Conservation (phyloP, 1,284 basidiomycete species). For the Tetrapyrgos nigripes region DNA sequence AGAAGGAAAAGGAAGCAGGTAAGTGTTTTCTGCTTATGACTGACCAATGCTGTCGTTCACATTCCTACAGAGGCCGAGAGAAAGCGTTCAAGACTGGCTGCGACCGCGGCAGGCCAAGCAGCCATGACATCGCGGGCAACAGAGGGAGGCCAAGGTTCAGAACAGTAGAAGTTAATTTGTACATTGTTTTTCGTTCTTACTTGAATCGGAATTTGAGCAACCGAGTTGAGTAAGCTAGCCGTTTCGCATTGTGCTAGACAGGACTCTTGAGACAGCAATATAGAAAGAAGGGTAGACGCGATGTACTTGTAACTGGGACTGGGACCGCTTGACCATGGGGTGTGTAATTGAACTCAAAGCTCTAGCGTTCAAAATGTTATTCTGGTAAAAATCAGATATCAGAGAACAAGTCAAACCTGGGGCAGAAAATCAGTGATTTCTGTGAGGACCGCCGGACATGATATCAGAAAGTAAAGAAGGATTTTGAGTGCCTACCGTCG, state of each 20-base stretch:
- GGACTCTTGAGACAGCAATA: slow-evolving; percentile 13
- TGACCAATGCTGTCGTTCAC: slow-evolving; percentile 8
- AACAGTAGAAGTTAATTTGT: slow-evolving; percentile 31
- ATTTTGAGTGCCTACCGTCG: too few relatives aligned
- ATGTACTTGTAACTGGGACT: slow-evolving; percentile 54
- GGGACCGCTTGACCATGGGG: slow-evolving; percentile 38
- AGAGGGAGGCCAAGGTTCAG: slow-evolving; percentile 45
- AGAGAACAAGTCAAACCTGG: background rate
- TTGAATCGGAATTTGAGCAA: background rate
- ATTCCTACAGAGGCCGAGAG: slow-evolving; percentile 76
- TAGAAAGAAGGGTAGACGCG: background rate
- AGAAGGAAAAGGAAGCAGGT: slow-evolving; percentile 96
- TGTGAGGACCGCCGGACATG: background rate
- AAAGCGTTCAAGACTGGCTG: slow-evolving; percentile 79
- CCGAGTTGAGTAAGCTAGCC: too few relatives aligned
- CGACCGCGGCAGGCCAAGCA: slow-evolving; percentile 84
- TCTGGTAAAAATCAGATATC: too few relatives aligned
- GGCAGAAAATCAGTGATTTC: background rate
- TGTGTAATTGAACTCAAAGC: background rate
- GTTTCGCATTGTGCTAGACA: slow-evolving; percentile 59
- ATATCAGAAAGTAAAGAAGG: background rate
- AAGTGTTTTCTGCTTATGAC: slow-evolving; percentile 31
- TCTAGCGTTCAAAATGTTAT: background rate
- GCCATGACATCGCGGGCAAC: slow-evolving; percentile 75
- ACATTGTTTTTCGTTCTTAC: background rate